Evolutionary conservation across 1,139 yeast species (phyloP).

Genomic region (Diutina siamensis): DNA sequence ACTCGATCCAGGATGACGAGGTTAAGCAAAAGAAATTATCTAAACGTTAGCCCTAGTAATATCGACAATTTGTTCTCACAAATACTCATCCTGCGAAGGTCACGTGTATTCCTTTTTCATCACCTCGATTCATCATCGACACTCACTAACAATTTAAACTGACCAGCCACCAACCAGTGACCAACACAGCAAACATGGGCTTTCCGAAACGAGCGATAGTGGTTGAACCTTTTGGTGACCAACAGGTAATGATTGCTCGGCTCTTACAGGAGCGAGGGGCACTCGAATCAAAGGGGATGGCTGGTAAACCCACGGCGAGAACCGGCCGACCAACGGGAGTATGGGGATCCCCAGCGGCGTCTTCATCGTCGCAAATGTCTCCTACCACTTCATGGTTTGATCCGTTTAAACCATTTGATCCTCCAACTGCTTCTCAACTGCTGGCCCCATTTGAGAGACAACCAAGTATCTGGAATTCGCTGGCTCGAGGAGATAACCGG

Average conservation of each 20-base stretch:
- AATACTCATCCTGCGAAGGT: neutral
- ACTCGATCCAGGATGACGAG: constrained; percentile 78
- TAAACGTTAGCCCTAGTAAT: too few species aligned
- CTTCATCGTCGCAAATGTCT: neutral
- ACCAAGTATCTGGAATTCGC: neutral
- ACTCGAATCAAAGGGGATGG: too few species aligned
- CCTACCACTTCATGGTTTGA: neutral
- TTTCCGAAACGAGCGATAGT: constrained; percentile 18
- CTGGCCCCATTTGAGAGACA: neutral
- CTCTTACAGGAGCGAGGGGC: neutral
- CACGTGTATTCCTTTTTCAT: neutral
- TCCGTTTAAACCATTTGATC: constrained; percentile 3
- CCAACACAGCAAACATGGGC: neutral
- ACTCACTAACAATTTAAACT: too few species aligned
- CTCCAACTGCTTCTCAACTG: neutral
- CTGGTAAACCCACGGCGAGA: neutral
- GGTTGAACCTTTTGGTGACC: constrained; percentile 23
- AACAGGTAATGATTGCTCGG: constrained; percentile 17
- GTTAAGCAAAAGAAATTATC: constrained; percentile 56
- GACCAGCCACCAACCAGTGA: neutral
- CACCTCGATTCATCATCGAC: neutral
- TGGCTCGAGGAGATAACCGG: neutral
- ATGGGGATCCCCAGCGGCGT: neutral
- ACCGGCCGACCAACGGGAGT: constrained; percentile 6
- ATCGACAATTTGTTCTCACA: too few species aligned